A percentile compares a stretch with the other conserved stretches of the same genome.
Conservation (phyloP, 2,329 filamentous ascomycete genomes). For the Pseudogymnoascus sp. region DNA sequence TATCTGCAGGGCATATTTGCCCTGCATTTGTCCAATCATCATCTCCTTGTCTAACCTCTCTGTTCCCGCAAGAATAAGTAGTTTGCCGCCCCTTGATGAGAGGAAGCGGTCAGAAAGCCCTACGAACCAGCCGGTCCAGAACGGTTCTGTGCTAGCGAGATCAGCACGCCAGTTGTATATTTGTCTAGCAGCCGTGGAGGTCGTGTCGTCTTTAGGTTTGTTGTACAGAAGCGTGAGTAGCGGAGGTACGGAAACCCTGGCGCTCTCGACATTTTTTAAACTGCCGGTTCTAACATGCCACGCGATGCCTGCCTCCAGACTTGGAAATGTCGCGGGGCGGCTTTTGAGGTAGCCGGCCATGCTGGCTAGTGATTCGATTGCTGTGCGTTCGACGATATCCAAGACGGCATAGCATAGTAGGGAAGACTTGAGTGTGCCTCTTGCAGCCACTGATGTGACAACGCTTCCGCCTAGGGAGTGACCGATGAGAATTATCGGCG, state of each 20-base stretch:
- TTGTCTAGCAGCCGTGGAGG: conserved; percentile 14
- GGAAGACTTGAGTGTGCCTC: conserved; percentile 53
- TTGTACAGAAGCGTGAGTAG: conserved; percentile 40
- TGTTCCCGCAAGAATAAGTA: conserved; percentile 78
- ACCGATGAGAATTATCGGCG: conserved; percentile 73
- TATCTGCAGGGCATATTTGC: conserved; percentile 92
- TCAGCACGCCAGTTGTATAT: conserved; percentile 79
- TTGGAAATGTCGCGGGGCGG: conserved; percentile 69
- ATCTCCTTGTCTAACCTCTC: conserved; percentile 85
- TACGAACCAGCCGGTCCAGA: conserved; percentile 91
- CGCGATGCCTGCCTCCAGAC: conserved; percentile 70
- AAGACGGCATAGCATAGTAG: conserved; percentile 82
- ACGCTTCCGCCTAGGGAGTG: conserved; percentile 92
- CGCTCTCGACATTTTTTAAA: conserved; percentile 73
- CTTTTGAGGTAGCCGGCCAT: conserved; percentile 90
- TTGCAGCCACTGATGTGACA: conserved; percentile 70
- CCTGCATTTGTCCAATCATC: conserved; percentile 96
- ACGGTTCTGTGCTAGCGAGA: conserved; percentile 71
- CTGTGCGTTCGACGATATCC: conserved; percentile 92
- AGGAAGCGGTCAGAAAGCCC: conserved; percentile 86
- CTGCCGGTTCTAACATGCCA: conserved; percentile 91
- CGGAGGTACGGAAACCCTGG: conserved; percentile 76
- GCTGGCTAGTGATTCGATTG: conserved; percentile 85
- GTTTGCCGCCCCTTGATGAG: conserved; percentile 68
- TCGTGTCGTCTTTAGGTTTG: conserved; percentile 33